Base-by-base conservation (phyloP, 2,329 filamentous ascomycete species). In the Botrytis hyacinthi region DNA sequence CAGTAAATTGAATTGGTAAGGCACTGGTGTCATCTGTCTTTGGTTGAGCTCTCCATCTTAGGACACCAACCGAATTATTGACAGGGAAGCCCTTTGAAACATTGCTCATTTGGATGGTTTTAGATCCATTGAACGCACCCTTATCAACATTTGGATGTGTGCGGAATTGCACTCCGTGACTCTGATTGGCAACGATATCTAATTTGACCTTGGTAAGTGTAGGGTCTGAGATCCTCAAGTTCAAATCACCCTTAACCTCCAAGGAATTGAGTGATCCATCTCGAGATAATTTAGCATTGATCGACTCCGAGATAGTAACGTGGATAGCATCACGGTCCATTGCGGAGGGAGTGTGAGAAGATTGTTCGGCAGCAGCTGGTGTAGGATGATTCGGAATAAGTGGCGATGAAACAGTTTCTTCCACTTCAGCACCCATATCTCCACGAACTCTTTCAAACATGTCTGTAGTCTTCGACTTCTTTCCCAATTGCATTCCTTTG, bases 401-500 rank as follows among this genome's bases (percentile, higher is more conserved):
- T 54, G 94, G 94, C 60, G 84, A 84, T 69, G 84, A 84, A 48
- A 83, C 84, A 72, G 84, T 83, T 73, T 94, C 91, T 81, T 97
- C 94, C 54, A 90, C 90, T 80, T 97, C 94, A 54, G 91, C 88
- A n/a, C 94, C 95, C 81, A 98, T 87, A 77, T 98, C 95, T 74
- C 93, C 93, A 77, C 94, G 92, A 48, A 99, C 95, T 80, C 95
- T 93, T 84, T 98, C 95, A 82, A 97, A 98, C 87, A 98, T 97
- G 82, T 97, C 95, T 44, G 93, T 97, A 35, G 93, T 95, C 86
- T 98, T 98, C 75, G 93, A 97, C 86, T 99, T 99, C 87, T 98
- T 98, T 84, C 96, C 96, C 73, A 99, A 87, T 83, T 98, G 95
- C 97, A 99, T 99, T 78, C 96, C 96, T 86, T 99, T 99, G 79